phyloP scores from a whole-genome alignment of 352 stramenopile genomes.

The Phytophthora kernoviae region DNA sequence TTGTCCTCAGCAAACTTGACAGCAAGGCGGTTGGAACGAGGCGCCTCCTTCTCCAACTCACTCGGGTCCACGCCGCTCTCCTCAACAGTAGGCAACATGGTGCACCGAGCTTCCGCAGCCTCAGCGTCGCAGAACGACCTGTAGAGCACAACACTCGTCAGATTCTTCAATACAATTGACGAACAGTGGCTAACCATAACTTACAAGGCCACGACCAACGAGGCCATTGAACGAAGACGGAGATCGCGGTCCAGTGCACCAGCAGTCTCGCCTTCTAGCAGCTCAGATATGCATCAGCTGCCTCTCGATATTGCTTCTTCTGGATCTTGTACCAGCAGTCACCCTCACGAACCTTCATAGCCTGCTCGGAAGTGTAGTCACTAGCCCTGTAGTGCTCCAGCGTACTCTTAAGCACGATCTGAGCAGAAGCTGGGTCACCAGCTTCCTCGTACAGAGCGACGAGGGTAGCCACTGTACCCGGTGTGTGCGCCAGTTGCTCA shows the following conservation, averaged over 20 bases:
- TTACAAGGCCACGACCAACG: conserved; percentile 76
- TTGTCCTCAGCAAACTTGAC: conserved; percentile 74
- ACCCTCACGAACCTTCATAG: conserved; percentile 79
- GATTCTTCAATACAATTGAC: conserved; percentile 9
- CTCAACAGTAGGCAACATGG: conserved; percentile 61
- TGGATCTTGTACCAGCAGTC: conserved; percentile 83
- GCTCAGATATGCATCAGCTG: conserved; percentile 65
- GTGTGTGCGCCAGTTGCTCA: conserved; percentile 59
- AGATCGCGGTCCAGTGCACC: conserved; percentile 67
- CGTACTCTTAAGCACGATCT: conserved; percentile 56
- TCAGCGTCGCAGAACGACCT: conserved; percentile 81
- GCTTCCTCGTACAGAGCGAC: conserved; percentile 75
- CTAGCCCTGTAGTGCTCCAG: conserved; percentile 54
- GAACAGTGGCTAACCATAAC: conserved; percentile 14
- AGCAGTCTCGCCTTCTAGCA: conserved; percentile 71
- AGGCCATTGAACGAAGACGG: conserved; percentile 77
- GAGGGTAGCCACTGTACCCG: conserved; percentile 81
- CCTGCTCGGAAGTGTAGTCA: conserved; percentile 60
- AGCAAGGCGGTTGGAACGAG: conserved; percentile 62
- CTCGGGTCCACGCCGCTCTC: conserved; percentile 62
- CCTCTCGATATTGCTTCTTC: conserved; percentile 74
- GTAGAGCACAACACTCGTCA: conserved; percentile 13
- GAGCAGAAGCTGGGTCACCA: conserved; percentile 51
- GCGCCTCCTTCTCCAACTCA: conserved; percentile 67
- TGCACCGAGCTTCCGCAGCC: conserved; percentile 63